These are phyloP conservation scores for Alternaria arborescens DNA, from an alignment of 2,329 filamentous ascomycete genomes.

Conservation along the genomic window DNA sequence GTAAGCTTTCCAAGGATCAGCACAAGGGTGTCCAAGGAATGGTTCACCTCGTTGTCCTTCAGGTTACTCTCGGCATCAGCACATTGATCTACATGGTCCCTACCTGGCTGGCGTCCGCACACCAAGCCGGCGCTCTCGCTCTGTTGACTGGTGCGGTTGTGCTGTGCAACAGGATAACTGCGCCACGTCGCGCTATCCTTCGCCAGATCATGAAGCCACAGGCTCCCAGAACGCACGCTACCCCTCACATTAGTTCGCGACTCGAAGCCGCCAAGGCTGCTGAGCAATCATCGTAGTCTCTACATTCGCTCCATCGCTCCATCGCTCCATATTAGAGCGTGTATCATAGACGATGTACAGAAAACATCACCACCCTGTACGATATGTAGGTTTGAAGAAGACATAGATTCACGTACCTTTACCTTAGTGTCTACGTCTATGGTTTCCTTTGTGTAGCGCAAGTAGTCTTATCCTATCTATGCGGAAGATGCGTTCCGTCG, in stretches of 20 bases:
- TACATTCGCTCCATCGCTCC: background rate
- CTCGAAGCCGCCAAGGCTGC: constrained; percentile 28
- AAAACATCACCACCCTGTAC: constrained; percentile 7
- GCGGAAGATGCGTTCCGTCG: background rate
- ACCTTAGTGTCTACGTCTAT: background rate
- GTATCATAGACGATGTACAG: constrained; percentile 9
- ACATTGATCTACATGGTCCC: constrained; percentile 96
- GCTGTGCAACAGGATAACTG: constrained; percentile 67
- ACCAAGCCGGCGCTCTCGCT: constrained; percentile 89
- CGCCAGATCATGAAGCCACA: constrained; percentile 40
- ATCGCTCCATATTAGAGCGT: background rate
- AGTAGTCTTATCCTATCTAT: background rate
- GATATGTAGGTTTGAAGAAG: constrained; percentile 11
- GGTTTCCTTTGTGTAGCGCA: too few species aligned
- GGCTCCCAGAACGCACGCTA: constrained; percentile 21
- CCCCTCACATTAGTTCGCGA: constrained; percentile 33
- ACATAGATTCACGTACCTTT: background rate
- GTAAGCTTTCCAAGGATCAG: constrained; percentile 63
- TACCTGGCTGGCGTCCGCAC: constrained; percentile 83
- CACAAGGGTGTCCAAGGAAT: constrained; percentile 80
- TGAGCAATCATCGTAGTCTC: constrained; percentile 24
- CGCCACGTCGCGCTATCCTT: constrained; percentile 45
- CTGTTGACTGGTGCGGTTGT: constrained; percentile 84
- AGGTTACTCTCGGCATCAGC: constrained; percentile 85
- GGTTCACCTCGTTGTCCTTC: constrained; percentile 81